Evolutionary conservation across 129 eudicot genomes (phyloP), one percentile per base, ranked within the genome.

Genomic region (Escallonia rubra): DNA sequence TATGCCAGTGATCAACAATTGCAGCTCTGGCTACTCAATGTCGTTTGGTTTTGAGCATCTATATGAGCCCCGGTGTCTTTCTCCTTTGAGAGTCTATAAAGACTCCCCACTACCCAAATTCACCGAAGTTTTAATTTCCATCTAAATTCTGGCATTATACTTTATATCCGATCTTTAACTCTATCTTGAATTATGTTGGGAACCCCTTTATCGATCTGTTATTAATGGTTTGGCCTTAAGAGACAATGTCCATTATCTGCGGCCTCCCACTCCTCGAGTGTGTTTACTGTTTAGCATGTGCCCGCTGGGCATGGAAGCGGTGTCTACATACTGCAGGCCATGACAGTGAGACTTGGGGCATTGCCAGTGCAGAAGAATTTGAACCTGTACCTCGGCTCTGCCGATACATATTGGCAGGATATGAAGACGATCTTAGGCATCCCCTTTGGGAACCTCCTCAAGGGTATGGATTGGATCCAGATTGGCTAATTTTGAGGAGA

Each of bases 221-320:
- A 49, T 54, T 61, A 13, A 23, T 39, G 62, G 47, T 13, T 59
- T 45, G 58, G 13, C 7, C 65, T 64, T 67, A 77, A 70, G 34
- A 65, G 43, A 40, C 76, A 72, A 92, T 92, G 98, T 92, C 96
- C 3, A 79, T 92, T 63, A 5, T 86, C 60, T 92, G 98, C 61
- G 96, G 98, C 34, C 44, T 88, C 14, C 98, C 98, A 54, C 79
- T 92, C 11, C 84, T 93, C 6, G 98, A 92, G 74, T 92, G 98
- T 79, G 96, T 93, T 3, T 84, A 83, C 64, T 86, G 96, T 74
- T 61, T 89, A 48, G 98, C 91, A 6, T 93, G 96, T 77, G 82
- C 96, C 56, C 80, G 98, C 4, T 93, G 98, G 98, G 95, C 85
- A 8, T 93, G 95, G 96, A 93, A 93, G 46, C 80, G 96, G 13